Evolutionary conservation across 2,329 filamentous ascomycete species (phyloP).

Genomic region (Aspergillus puulaauensis): DNA sequence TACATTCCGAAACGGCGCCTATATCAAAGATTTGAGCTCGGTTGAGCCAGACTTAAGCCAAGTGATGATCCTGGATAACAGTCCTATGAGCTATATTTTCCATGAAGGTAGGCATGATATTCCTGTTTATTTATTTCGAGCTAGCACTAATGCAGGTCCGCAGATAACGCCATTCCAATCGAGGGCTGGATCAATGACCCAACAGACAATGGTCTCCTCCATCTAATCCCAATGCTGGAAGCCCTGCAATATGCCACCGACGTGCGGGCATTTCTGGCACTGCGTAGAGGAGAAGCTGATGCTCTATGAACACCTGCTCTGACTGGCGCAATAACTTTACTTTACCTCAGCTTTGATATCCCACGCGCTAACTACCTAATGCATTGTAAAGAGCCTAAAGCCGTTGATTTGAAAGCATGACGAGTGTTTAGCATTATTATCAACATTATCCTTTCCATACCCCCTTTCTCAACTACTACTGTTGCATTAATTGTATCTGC

Average conservation of each 20-base stretch:
- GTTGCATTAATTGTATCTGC: slow-evolving; percentile 7
- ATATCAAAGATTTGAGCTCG: slow-evolving; percentile 95
- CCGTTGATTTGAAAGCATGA: slow-evolving; percentile 10
- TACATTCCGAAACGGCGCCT: slow-evolving; percentile 90
- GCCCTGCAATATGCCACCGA: slow-evolving; percentile 96
- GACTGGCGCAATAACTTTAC: neutral
- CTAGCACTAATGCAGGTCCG: neutral
- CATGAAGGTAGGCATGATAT: slow-evolving; percentile 74
- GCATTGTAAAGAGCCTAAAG: slow-evolving; percentile 4
- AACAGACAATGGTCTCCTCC: slow-evolving; percentile 90
- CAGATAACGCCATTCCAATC: slow-evolving; percentile 98
- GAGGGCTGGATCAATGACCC: slow-evolving; percentile 99
- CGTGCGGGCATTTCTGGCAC: slow-evolving; percentile 82
- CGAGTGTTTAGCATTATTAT: slow-evolving; percentile 6
- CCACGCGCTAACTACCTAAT: slow-evolving; percentile 16
- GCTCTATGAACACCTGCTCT: slow-evolving; percentile 19
- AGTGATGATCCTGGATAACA: slow-evolving; percentile 99
- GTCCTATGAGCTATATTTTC: slow-evolving; percentile 96
- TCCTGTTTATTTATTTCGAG: neutral
- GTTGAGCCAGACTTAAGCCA: slow-evolving; percentile 96
- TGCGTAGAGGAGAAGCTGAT: slow-evolving; percentile 75
- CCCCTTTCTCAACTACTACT: slow-evolving; percentile 4
- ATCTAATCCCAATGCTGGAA: slow-evolving; percentile 88
- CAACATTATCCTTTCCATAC: slow-evolving; percentile 14
- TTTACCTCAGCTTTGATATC: slow-evolving; percentile 3